These are phyloP conservation scores for Avena sativa DNA, from an alignment of 176 grass and related monocot genomes.

Conservation along the genomic window DNA sequence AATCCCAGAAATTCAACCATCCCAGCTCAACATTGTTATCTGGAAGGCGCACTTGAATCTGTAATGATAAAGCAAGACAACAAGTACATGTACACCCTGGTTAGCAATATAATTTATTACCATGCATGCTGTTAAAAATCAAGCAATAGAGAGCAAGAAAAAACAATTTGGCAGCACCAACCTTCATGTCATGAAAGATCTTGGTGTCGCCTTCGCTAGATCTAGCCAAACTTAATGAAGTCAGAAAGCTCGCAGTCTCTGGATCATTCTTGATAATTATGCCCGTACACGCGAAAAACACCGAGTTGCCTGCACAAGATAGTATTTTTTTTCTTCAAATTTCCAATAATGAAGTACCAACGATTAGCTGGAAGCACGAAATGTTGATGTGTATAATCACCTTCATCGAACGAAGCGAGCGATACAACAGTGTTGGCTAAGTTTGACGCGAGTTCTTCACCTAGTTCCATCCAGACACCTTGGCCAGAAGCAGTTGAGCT, in stretches of 20 bases:
- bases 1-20: not conserved
- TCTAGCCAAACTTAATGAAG: conserved; percentile 17
- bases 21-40: not conserved
- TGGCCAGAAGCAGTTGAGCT: conserved; percentile 2
- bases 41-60: conserved; percentile 24
- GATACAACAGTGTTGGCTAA: conserved; percentile 1
- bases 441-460: not conserved
- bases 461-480: conserved; percentile 1
- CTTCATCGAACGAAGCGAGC: conserved; percentile 13
- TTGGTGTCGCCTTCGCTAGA: not conserved
- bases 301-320: not conserved
- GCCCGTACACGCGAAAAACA: conserved; percentile 9
- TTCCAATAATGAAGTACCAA: not conserved
- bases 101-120: not conserved
- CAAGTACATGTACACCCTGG: not conserved
- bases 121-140: not conserved
- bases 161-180: not conserved
- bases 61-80: not conserved
- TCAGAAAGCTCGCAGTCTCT: not conserved
- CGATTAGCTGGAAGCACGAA: not conserved
- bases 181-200: not conserved
- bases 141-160: not conserved
- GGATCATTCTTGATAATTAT: not conserved
- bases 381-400: not conserved
- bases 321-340: not conserved